These are phyloP conservation scores for Rhododendron williamsianum DNA, from an alignment of 148 eudicot genomes.

Conservation along the genomic window DNA sequence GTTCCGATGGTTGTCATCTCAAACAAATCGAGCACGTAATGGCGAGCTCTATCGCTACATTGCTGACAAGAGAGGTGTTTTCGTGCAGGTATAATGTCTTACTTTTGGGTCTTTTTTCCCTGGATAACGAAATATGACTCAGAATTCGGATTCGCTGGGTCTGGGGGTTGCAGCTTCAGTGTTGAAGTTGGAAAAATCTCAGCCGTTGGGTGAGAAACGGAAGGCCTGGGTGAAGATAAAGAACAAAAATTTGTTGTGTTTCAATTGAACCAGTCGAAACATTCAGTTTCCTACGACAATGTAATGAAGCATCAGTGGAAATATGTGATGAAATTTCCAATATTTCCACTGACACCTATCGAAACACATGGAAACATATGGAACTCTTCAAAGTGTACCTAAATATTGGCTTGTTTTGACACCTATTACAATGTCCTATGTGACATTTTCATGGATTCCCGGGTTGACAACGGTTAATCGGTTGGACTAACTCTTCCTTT, in stretches of 20 bases:
- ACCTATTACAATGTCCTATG: neutral
- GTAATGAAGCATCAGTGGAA: neutral
- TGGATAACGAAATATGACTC: neutral
- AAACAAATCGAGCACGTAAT: conserved; percentile 77
- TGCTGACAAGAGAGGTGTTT: conserved; percentile 81
- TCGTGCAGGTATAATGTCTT: conserved; percentile 65
- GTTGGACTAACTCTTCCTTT: neutral
- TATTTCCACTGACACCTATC: neutral
- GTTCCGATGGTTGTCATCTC: conserved; percentile 75
- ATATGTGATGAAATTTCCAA: neutral
- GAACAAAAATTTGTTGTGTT: neutral
- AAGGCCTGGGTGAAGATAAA: neutral
- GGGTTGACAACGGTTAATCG: too few relatives aligned
- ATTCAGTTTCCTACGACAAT: neutral
- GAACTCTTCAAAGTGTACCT: neutral
- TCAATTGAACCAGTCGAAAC: neutral
- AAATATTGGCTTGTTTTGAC: neutral
- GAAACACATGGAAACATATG: neutral
- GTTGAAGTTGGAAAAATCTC: neutral
- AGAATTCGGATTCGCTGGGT: neutral
- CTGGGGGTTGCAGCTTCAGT: neutral
- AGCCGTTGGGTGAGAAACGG: neutral
- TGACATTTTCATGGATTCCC: neutral
- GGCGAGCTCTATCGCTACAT: conserved; percentile 97
- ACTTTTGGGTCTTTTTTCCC: neutral